Evolutionary conservation across 2,329 filamentous ascomycete species (phyloP), one percentile per base, ranked within the genome.

Genomic region (Dothideomycetes sp.): DNA sequence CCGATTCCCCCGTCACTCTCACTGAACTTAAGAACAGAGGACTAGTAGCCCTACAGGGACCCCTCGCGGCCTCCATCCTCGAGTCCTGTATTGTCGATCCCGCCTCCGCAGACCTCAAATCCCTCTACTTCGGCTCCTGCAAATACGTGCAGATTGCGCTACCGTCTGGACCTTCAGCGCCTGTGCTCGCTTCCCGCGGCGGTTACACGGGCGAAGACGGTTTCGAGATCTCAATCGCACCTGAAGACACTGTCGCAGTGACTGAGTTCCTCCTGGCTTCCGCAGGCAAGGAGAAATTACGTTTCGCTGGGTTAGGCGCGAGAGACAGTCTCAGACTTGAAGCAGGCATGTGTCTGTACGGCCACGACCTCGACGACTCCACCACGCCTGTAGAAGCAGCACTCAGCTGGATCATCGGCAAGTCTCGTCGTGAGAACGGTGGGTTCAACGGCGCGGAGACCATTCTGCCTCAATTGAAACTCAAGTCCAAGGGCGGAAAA

Each of bases 341-440:
- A 66, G 91, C 91, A 0, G 91, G 91, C 45, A 94, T 98, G 89
- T 98, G 91, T 62, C 73, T 98, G n/a, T 98, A 98, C 65, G 91
- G 91, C n/a, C 86, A 96, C 64, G 91, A 98, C 60, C 75, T 98
- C 29, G 79, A 93, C 58, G 89, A 94, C 42, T 68, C 67, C 0
- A 81, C 75, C 9, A 84, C 81, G 2, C 80, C 81, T 1, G 77
- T 81, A 4, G 74, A 78, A 55, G 80, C 73, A 2, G 70, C 68
- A 2, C 63, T 85, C 0, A 69, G 69, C 44, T 98, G 91, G 89
- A 75, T 95, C 54, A 79, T 98, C 44, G 80, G 83, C 47, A 87
- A 86, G 56, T 76, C 81, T 41, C 77, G 89, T 14, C 80, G 80
- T 39, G 51, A 54, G 14, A 49, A 48, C 8, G 79, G 80, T 10